phyloP scores from a whole-genome alignment of 208 protist species.

The Wallacemonas sp. region DNA sequence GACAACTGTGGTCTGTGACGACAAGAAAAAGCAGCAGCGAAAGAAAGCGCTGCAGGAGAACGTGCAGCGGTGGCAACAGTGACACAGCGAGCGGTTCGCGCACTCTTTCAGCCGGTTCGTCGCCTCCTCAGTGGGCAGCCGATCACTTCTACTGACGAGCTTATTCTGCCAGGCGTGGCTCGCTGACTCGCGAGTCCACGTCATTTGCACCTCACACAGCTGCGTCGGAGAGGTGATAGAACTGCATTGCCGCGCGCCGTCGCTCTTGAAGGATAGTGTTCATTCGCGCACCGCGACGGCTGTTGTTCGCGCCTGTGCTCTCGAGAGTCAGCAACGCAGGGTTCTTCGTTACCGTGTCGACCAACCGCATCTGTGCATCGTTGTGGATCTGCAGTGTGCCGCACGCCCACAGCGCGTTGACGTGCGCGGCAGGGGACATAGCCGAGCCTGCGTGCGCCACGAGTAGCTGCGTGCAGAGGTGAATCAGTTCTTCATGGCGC shows the following conservation, averaged over 20 bases:
- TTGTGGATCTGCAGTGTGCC: constrained; percentile 74
- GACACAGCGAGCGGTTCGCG: background rate
- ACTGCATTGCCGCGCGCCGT: constrained; percentile 19
- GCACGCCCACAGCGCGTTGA: constrained; percentile 79
- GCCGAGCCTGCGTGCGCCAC: constrained; percentile 34
- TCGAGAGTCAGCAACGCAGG: constrained; percentile 26
- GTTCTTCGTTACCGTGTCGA: constrained; percentile 38
- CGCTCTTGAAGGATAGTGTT: constrained; percentile 40
- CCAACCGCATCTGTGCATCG: constrained; percentile 69
- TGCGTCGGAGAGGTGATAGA: constrained; percentile 27
- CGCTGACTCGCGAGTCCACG: background rate
- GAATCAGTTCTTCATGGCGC: constrained; percentile 81
- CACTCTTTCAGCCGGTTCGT: background rate
- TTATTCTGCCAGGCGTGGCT: too few relatives aligned
- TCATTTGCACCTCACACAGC: background rate
- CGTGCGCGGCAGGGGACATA: constrained; percentile 35
- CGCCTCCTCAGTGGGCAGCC: too few relatives aligned
- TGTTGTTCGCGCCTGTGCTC: background rate
- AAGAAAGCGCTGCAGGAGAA: too few relatives aligned
- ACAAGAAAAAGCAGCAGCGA: background rate
- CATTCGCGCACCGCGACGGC: constrained; percentile 8
- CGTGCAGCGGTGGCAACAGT: too few relatives aligned
- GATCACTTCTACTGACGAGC: too few relatives aligned
- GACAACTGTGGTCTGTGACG: too few relatives aligned
- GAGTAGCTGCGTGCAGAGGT: constrained; percentile 66